Conservation (phyloP, 1,284 basidiomycete species). For the Melampsora americana region DNA sequence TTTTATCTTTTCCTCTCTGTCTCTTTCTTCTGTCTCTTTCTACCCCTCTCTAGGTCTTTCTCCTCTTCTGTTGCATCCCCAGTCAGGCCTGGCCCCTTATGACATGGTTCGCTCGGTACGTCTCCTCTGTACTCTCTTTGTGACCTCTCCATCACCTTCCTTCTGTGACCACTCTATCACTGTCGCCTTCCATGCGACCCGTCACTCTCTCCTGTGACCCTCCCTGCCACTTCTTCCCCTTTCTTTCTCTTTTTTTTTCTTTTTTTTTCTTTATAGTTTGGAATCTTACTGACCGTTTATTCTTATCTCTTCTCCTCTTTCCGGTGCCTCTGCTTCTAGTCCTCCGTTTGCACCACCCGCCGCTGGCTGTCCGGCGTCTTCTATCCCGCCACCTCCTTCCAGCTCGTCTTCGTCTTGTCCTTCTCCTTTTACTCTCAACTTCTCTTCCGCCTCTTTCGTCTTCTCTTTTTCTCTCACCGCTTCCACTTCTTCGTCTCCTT, state of each 20-base stretch:
- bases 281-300: not conserved
- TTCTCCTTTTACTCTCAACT: not conserved
- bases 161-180: too few species aligned
- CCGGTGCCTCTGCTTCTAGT: not conserved
- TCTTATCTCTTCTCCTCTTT: not conserved
- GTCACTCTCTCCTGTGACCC: too few species aligned
- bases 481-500: not conserved
- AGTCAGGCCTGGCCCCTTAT: too few species aligned
- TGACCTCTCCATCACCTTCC: too few species aligned
- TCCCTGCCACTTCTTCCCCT: not conserved
- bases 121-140: too few species aligned
- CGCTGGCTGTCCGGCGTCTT: not conserved
- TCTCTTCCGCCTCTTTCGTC: too few species aligned
- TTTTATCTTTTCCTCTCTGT: not conserved
- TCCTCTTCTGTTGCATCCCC: not conserved
- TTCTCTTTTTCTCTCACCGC: not conserved
- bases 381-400: not conserved
- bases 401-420: too few species aligned
- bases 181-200: too few species aligned
- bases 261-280: not conserved
- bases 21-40: slow-evolving; percentile 9
- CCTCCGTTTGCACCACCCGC: not conserved
- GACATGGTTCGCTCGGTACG: too few species aligned
- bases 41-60: slow-evolving; percentile 9
- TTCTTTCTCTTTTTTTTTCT: slow-evolving; percentile 3